Evolutionary conservation across 768 basidiomycete species (phyloP).

Genomic region (Pisolithus sp.): DNA sequence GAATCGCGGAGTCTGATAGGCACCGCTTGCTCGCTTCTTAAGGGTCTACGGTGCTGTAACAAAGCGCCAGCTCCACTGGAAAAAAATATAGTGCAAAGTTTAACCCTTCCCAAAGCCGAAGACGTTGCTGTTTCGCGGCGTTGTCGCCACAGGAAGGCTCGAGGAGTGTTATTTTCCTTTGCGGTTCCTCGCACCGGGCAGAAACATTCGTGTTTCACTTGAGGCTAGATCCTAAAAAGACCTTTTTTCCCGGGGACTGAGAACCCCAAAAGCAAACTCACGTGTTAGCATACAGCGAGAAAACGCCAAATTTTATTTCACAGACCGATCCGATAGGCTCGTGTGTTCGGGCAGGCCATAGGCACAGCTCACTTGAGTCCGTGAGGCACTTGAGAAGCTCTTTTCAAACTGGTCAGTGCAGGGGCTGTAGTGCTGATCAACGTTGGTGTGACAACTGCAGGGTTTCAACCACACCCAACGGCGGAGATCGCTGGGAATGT

Average conservation of each 20-base stretch:
- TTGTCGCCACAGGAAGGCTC: not conserved
- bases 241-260: conserved; percentile 20
- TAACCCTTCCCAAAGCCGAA: not conserved
- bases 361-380: not conserved
- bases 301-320: conserved; percentile 27
- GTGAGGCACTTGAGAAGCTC: not conserved
- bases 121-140: not conserved
- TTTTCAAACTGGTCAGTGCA: not conserved
- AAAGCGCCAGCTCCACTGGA: not conserved
- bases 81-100: not conserved
- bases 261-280: conserved; percentile 21
- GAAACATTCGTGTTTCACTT: conserved; percentile 41
- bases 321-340: conserved; percentile 11
- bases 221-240: conserved; percentile 35
- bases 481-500: conserved; percentile 27
- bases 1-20: not conserved
- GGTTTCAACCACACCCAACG: conserved; percentile 4
- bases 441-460: conserved; percentile 7
- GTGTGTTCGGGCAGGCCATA: conserved; percentile 19
- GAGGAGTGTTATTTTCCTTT: conserved; percentile 29
- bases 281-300: conserved; percentile 21
- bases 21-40: not conserved
- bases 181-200: conserved; percentile 38
- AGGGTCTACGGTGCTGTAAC: not conserved
- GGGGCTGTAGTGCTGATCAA: conserved; percentile 8